phyloP scores from a whole-genome alignment of 495 filamentous ascomycete species.

The Filosporella fistucella region DNA sequence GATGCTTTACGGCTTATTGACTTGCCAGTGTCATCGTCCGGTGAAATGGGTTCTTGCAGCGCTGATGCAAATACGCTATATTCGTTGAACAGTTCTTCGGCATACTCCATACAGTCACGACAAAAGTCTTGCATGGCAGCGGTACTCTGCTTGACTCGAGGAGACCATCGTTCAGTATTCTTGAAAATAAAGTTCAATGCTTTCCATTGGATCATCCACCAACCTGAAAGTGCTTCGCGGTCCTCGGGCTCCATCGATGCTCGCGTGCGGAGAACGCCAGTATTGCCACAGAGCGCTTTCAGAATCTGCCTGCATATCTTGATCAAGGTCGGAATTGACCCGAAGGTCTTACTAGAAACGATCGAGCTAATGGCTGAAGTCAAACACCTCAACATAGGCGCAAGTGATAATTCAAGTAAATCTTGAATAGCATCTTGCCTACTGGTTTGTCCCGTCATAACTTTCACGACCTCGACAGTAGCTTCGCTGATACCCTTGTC shows the following conservation, averaged over 20 bases:
- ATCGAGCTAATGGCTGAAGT: constrained; percentile 32
- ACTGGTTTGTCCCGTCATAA: constrained; percentile 62
- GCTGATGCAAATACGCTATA: constrained; percentile 64
- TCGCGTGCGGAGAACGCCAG: constrained; percentile 70
- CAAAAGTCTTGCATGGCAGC: constrained; percentile 91
- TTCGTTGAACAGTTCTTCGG: constrained; percentile 76
- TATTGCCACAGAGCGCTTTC: constrained; percentile 76
- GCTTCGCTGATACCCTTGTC: constrained; percentile 68
- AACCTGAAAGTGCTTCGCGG: constrained; percentile 56
- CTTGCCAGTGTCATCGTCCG: constrained; percentile 35
- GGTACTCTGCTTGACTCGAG: constrained; percentile 38
- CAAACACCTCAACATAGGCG: constrained; percentile 30
- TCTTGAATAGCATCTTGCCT: constrained; percentile 71
- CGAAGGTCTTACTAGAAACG: constrained; percentile 54
- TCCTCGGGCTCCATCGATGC: constrained; percentile 54
- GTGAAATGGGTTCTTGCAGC: constrained; percentile 33
- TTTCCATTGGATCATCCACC: constrained; percentile 83
- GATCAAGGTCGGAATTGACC: constrained; percentile 63
- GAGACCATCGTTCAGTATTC: constrained; percentile 75
- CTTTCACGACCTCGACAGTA: constrained; percentile 74
- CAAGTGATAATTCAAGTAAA: constrained; percentile 58
- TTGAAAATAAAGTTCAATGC: constrained; percentile 75
- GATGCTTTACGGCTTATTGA: constrained; percentile 36
- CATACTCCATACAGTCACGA: constrained; percentile 89
- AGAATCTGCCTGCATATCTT: constrained; percentile 73